Evolutionary conservation across 352 stramenopile genomes (phyloP).

Genomic region (Pythium folliculosum): DNA sequence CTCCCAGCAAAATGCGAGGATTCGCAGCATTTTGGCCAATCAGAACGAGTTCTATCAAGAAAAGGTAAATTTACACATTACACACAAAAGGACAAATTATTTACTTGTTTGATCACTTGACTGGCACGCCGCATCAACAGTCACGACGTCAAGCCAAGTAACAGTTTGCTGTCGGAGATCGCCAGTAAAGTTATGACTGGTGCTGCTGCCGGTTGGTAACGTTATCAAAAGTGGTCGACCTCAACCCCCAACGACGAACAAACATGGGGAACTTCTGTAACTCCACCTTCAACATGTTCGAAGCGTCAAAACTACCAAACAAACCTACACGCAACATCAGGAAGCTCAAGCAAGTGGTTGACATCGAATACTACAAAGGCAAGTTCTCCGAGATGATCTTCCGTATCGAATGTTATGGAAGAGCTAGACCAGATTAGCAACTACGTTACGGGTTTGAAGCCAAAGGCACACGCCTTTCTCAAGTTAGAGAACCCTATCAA

Average conservation of each 20-base stretch:
- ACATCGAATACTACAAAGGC: slow-evolving; percentile 1
- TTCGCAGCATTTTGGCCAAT: too few relatives aligned
- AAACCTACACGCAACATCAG: background rate
- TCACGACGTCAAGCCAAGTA: background rate
- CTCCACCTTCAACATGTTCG: background rate
- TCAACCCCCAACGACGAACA: background rate
- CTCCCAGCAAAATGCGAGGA: too few relatives aligned
- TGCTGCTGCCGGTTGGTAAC: background rate
- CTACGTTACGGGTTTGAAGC: background rate
- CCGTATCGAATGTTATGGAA: background rate
- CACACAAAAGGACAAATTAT: too few relatives aligned
- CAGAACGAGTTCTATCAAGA: too few relatives aligned
- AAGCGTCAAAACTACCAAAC: slow-evolving; percentile 3
- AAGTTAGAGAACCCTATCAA: background rate
- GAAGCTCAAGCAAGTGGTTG: slow-evolving; percentile 2
- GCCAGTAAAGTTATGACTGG: background rate
- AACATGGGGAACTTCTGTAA: slow-evolving; percentile 4
- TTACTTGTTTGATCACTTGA: too few relatives aligned
- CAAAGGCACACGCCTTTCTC: background rate
- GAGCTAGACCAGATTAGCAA: slow-evolving; percentile 3
- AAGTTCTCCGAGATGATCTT: slow-evolving; percentile 13
- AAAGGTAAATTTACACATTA: too few relatives aligned
- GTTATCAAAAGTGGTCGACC: background rate
- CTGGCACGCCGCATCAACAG: slow-evolving; percentile 1
- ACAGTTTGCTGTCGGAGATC: background rate